Evolutionary conservation across 2,329 filamentous ascomycete species (phyloP), one percentile per base, ranked within the genome.

Genomic region (Pseudogymnoascus sp.): DNA sequence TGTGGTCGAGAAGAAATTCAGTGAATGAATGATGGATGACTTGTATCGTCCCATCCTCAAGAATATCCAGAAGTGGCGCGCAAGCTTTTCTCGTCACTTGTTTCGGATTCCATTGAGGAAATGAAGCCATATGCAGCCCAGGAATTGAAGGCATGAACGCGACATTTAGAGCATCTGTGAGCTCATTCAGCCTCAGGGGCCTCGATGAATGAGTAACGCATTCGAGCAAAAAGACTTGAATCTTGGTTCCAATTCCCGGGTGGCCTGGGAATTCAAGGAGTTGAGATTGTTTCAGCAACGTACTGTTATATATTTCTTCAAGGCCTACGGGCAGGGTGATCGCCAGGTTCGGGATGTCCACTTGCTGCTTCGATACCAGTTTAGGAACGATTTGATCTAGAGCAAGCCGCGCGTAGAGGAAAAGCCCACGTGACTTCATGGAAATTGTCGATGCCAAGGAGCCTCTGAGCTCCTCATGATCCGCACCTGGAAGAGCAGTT

Each of bases 21-120:
- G 78, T 80, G 41, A 81, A 75, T 0, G 78, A 80, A 60, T 80
- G 78, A 64, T 81, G 78, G 5, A 80, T 75, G 5, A 80, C 73
- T 16, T 73, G 72, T 8, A 80, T 63, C 0, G 75, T 77, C 60
- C 78, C 78, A 58, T 80, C 77, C 16, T 77, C 75, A 2, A 77
- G 68, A 19, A 79, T 69, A 63, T 80, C 77, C 1, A 80, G 64
- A 33, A 80, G 65, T 7, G 76, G 72, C 1, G 76, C 77, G 64
- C 75, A 79, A 5, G 72, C 70, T 9, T 66, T 68, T 25, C 72
- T 67, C 33, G 68, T 71, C 6, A 68, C 63, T 60, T 68, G 64
- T 58, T 6, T 64, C 36, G n/a, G 5, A 14, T 60, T 58, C 35
- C 35, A 36, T 36, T 36, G 35, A n/a, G 35, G 35, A 36, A 36